Evolutionary conservation across 2,329 filamentous ascomycete species (phyloP).

Genomic region (Penicillium sp.): DNA sequence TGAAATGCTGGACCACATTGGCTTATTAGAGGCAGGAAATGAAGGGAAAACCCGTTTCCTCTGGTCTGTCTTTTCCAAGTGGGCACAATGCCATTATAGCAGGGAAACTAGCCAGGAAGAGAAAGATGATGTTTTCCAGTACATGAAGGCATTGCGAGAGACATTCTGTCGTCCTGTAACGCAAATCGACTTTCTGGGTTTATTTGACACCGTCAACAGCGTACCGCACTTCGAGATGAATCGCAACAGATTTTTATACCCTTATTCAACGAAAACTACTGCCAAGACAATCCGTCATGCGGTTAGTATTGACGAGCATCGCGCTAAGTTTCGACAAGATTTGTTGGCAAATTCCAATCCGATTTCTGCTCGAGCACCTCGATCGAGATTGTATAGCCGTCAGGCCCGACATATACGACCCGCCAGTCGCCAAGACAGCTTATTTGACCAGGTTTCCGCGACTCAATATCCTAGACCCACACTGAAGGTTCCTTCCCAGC

Average conservation of each 20-base stretch:
- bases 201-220: slow-evolving; percentile 80
- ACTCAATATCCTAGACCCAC: not conserved
- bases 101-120: slow-evolving; percentile 7
- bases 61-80: slow-evolving; percentile 48
- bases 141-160: slow-evolving; percentile 77
- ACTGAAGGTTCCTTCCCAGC: not conserved
- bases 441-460: not conserved
- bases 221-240: slow-evolving; percentile 80
- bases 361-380: not conserved
- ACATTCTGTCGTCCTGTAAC: slow-evolving; percentile 74
- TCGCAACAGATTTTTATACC: slow-evolving; percentile 63
- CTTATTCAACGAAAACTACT: slow-evolving; percentile 53
- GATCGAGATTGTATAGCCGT: not conserved
- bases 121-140: slow-evolving; percentile 59
- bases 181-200: slow-evolving; percentile 69
- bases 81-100: slow-evolving; percentile 17
- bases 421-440: not conserved
- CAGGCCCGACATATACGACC: not conserved
- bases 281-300: slow-evolving; percentile 57
- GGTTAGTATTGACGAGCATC: slow-evolving; percentile 56
- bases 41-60: slow-evolving; percentile 81
- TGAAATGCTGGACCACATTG: slow-evolving; percentile 81
- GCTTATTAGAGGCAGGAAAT: slow-evolving; percentile 74
- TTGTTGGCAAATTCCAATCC: slow-evolving; percentile 20
- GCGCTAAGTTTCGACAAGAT: slow-evolving; percentile 57